These are phyloP conservation scores for Cairneyella variabilis DNA, from an alignment of 495 filamentous ascomycete species.

Conservation along the genomic window DNA sequence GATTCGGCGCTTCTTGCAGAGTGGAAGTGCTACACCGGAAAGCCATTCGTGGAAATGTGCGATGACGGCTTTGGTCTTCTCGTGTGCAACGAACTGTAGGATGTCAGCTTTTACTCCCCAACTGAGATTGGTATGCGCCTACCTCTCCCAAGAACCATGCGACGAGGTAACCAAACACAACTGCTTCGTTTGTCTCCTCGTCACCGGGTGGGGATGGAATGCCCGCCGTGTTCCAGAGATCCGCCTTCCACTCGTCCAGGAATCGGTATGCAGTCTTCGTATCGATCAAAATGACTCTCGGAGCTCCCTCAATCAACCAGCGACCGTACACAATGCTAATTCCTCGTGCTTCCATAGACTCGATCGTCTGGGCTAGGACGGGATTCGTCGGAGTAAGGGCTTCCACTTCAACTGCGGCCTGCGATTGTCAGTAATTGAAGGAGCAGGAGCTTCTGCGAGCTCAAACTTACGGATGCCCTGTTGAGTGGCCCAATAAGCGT, in stretches of 20 bases:
- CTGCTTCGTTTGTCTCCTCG: constrained; percentile 93
- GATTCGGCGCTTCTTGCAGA: constrained; percentile 89
- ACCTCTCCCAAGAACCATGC: constrained; percentile 99
- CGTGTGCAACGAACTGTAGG: constrained; percentile 82
- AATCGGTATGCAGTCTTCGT: constrained; percentile 88
- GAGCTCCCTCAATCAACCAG: constrained; percentile 97
- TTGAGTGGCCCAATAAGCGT: constrained; percentile 94
- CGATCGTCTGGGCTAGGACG: constrained; percentile 74
- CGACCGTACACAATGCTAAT: constrained; percentile 89
- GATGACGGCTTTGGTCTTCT: constrained; percentile 84
- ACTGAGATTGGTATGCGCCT: constrained; percentile 24
- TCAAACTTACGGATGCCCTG: constrained; percentile 65
- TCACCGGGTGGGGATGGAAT: constrained; percentile 90
- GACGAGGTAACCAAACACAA: constrained; percentile 95
- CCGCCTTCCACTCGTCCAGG: constrained; percentile 94
- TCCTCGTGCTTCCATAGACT: constrained; percentile 84
- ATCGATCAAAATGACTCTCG: constrained; percentile 89
- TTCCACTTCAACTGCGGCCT: constrained; percentile 96
- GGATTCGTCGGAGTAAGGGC: constrained; percentile 79
- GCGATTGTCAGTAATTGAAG: constrained; percentile 15
- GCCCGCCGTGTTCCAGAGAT: constrained; percentile 89
- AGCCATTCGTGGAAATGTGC: constrained; percentile 99
- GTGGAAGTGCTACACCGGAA: constrained; percentile 89
- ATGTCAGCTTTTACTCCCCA: constrained; percentile 10
- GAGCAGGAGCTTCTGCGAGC: not conserved